These are phyloP conservation scores for Aspergillus uvarum DNA, from an alignment of 2,329 filamentous ascomycete species.

Conservation along the genomic window DNA sequence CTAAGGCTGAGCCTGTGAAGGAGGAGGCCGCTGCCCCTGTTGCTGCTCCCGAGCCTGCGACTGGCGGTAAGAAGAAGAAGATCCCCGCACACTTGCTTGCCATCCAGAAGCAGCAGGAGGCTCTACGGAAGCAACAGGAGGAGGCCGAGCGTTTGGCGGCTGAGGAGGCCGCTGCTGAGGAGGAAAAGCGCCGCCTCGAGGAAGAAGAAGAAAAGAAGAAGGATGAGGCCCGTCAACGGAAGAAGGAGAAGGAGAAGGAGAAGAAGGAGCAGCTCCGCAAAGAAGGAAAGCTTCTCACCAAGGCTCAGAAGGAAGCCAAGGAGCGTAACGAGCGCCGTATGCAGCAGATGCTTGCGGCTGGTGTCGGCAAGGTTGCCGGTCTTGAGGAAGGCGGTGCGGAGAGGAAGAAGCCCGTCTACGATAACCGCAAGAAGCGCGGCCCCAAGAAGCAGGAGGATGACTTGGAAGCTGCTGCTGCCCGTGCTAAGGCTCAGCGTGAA, in stretches of 20 bases:
- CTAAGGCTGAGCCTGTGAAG: conserved; percentile 43
- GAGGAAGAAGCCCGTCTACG: conserved; percentile 75
- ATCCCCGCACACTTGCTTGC: conserved; percentile 59
- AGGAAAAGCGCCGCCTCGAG: conserved; percentile 36
- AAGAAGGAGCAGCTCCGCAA: conserved; percentile 51
- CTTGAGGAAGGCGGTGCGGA: conserved; percentile 50
- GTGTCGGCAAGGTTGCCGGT: conserved; percentile 47
- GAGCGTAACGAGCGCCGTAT: conserved; percentile 49
- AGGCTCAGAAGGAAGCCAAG: conserved; percentile 50
- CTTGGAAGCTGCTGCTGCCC: conserved; percentile 49
- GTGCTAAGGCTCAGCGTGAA: conserved; percentile 47
- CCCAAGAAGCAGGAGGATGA: conserved; percentile 62
- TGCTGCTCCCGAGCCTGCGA: conserved; percentile 31
- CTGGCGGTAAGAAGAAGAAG: conserved; percentile 84
- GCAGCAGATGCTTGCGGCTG: conserved; percentile 51
- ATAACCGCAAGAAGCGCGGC: conserved; percentile 74
- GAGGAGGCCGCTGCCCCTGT: conserved; percentile 51
- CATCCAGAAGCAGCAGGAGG: conserved; percentile 52
- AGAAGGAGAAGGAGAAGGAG: conserved; percentile 52
- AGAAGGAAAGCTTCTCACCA: conserved; percentile 52
- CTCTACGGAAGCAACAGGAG: conserved; percentile 46
- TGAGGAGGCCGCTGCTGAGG: conserved; percentile 43
- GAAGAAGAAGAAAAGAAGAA: conserved; percentile 50
- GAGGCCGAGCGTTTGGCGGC: conserved; percentile 44
- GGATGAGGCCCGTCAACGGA: conserved; percentile 47